These are phyloP conservation scores for Aspergillus fumigatiaffinis DNA, from an alignment of 2,329 filamentous ascomycete genomes.

Conservation along the genomic window DNA sequence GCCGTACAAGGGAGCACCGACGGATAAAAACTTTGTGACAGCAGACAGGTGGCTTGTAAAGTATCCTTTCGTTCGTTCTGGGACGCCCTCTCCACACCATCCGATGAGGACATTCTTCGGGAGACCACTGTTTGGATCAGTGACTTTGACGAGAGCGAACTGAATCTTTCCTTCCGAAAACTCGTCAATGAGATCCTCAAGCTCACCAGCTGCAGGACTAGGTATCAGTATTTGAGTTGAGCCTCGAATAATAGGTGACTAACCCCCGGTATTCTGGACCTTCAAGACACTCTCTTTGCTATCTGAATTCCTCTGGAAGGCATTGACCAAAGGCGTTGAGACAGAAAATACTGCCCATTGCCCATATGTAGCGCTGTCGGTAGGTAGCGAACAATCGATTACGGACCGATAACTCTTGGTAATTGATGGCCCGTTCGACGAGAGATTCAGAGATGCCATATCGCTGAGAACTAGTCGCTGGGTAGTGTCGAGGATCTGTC, in stretches of 20 bases:
- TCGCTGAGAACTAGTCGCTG: not conserved
- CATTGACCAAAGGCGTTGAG: slow-evolving; percentile 84
- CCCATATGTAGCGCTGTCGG: slow-evolving; percentile 73
- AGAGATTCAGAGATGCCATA: slow-evolving; percentile 79
- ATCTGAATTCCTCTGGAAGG: slow-evolving; percentile 77
- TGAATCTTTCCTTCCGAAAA: slow-evolving; percentile 96
- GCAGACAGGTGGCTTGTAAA: slow-evolving; percentile 91
- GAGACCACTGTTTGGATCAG: slow-evolving; percentile 83
- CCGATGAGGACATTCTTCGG: slow-evolving; percentile 92
- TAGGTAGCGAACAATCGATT: slow-evolving; percentile 57
- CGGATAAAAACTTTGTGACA: slow-evolving; percentile 86
- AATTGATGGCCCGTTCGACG: slow-evolving; percentile 76
- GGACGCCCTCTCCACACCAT: slow-evolving; percentile 96
- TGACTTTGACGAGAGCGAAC: slow-evolving; percentile 95
- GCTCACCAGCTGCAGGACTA: slow-evolving; percentile 69
- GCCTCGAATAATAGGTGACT: slow-evolving; percentile 17
- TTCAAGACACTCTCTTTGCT: slow-evolving; percentile 93
- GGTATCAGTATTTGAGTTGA: slow-evolving; percentile 15
- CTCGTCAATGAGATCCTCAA: slow-evolving; percentile 85
- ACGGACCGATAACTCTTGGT: slow-evolving; percentile 69
- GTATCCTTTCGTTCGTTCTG: slow-evolving; percentile 97
- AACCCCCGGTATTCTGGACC: slow-evolving; percentile 86
- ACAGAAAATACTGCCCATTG: slow-evolving; percentile 96
- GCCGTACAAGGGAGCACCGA: slow-evolving; percentile 30
- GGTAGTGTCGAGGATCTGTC: not conserved